Evolutionary conservation across 139 green algal species (phyloP), one percentile per base, ranked within the genome.

Genomic region (Coelastrella sp.): DNA sequence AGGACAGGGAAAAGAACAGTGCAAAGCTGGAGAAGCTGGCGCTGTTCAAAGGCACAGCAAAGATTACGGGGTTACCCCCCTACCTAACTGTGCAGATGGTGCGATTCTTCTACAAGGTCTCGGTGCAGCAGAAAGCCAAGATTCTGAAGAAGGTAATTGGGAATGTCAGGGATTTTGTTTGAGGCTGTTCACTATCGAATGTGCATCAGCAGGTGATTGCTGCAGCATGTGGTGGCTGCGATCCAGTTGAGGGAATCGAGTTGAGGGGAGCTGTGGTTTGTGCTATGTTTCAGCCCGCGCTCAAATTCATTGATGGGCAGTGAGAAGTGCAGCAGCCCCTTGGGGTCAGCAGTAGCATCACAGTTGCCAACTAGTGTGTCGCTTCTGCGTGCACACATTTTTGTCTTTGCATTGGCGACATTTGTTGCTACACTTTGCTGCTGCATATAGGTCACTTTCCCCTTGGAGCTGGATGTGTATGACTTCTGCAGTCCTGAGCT

Each of bases 81-180:
- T 98, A 98, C 92, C 92, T 99, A 19, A 98, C 97, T 2, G 96
- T 99, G 65, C 98, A 99, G 94, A 96, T 99, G 94, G 95, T 99
- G 87, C 95, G 98, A 65, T 99, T 99, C 95, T 99, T 97, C 93
- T 99, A 96, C 95, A 99, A 99, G 91, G 93, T 88, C 5, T 17
- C 74, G 59, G 95, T 95, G 75, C 95, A 98, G 92, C 93, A 98
- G 79, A 99, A 99, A 95, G 97, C 97, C 88, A 99, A 99, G 95
- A 99, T 99, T 74, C 91, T 99, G 85, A 94, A 97, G 61, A 98
- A 98, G 96, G 96, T 96, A 83, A 47, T 92, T 5, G 22, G 32
- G 78, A 54, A 32, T n/a, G 64, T 71, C 32, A 47, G 32, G 32
- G 32, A 47, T 47, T 47, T 47, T 47, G 32, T 47, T 47, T 47